Evolutionary conservation across 2,329 filamentous ascomycete species (phyloP).

Genomic region (Juglanconis sp.): DNA sequence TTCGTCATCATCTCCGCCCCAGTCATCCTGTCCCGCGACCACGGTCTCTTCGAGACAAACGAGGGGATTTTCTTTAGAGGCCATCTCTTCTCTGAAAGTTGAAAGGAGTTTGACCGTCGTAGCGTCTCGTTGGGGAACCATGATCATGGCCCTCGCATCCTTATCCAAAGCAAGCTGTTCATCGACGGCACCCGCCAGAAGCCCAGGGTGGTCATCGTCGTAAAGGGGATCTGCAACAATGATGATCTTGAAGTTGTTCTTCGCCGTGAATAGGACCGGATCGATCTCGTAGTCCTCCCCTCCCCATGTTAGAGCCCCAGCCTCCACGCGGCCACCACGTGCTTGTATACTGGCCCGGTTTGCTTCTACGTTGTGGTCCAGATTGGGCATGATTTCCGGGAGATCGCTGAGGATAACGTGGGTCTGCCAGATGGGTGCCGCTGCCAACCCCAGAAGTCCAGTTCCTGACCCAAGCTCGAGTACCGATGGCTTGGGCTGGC

Average conservation of each 20-base stretch:
- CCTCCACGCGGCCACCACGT: conserved; percentile 55
- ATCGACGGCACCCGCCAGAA: conserved; percentile 69
- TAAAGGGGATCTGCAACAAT: conserved; percentile 87
- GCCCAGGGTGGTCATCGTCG: conserved; percentile 73
- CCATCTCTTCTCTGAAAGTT: conserved; percentile 62
- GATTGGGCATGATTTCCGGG: conserved; percentile 76
- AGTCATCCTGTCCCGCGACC: conserved; percentile 70
- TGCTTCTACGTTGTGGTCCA: conserved; percentile 66
- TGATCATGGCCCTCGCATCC: conserved; percentile 68
- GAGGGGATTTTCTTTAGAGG: conserved; percentile 42
- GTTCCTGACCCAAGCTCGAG: conserved; percentile 89
- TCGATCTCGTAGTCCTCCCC: conserved; percentile 46
- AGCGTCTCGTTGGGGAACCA: conserved; percentile 74
- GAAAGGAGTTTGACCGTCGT: conserved; percentile 61
- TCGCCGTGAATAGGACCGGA: conserved; percentile 39
- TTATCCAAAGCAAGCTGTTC: conserved; percentile 58
- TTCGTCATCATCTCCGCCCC: conserved; percentile 54
- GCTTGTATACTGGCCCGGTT: conserved; percentile 58
- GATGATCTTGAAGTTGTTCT: conserved; percentile 62
- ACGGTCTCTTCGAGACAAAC: conserved; percentile 57
- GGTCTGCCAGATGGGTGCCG: conserved; percentile 67
- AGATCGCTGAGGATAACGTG: conserved; percentile 78
- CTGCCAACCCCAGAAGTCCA: conserved; percentile 83
- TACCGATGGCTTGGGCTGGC: conserved; percentile 34
- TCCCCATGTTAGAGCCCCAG: conserved; percentile 74